Evolutionary conservation across 352 stramenopile genomes (phyloP).

Genomic region (Phytophthora pisi): DNA sequence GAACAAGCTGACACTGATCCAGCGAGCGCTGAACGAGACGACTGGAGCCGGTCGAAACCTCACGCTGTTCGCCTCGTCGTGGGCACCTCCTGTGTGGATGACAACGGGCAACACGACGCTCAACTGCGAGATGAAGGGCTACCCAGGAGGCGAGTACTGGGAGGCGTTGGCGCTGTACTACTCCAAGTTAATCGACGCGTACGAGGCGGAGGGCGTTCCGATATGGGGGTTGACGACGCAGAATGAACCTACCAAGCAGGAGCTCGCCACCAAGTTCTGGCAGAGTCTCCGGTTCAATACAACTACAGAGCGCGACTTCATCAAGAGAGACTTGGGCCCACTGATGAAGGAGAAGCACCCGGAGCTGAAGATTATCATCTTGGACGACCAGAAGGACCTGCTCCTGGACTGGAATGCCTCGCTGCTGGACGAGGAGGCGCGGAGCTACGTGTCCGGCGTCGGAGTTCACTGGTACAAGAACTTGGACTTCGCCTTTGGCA

Average conservation of each 20-base stretch:
- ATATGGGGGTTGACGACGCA: slow-evolving; percentile 75
- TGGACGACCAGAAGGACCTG: slow-evolving; percentile 84
- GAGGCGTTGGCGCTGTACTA: slow-evolving; percentile 72
- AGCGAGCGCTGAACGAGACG: slow-evolving; percentile 38
- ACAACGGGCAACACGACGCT: slow-evolving; percentile 53
- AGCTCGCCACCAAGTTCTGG: slow-evolving; percentile 38
- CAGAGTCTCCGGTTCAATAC: slow-evolving; percentile 53
- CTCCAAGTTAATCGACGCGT: slow-evolving; percentile 73
- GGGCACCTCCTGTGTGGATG: slow-evolving; percentile 80
- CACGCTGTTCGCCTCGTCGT: slow-evolving; percentile 65
- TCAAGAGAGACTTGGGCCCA: slow-evolving; percentile 79
- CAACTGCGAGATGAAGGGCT: slow-evolving; percentile 45
- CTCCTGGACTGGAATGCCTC: slow-evolving; percentile 50
- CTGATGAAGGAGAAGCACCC: slow-evolving; percentile 69
- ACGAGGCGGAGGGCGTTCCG: slow-evolving; percentile 50
- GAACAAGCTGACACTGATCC: slow-evolving; percentile 46
- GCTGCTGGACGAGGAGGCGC: slow-evolving; percentile 49
- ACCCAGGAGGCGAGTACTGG: slow-evolving; percentile 47
- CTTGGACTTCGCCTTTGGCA: slow-evolving; percentile 54
- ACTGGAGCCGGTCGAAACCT: slow-evolving; percentile 30
- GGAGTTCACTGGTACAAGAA: slow-evolving; percentile 90
- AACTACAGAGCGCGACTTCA: slow-evolving; percentile 64
- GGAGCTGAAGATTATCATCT: slow-evolving; percentile 82
- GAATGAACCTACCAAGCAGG: slow-evolving; percentile 66
- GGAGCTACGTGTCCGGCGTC: slow-evolving; percentile 78